phyloP scores from a whole-genome alignment of 202 grass and related monocot genomes.

The Setaria viridis region DNA sequence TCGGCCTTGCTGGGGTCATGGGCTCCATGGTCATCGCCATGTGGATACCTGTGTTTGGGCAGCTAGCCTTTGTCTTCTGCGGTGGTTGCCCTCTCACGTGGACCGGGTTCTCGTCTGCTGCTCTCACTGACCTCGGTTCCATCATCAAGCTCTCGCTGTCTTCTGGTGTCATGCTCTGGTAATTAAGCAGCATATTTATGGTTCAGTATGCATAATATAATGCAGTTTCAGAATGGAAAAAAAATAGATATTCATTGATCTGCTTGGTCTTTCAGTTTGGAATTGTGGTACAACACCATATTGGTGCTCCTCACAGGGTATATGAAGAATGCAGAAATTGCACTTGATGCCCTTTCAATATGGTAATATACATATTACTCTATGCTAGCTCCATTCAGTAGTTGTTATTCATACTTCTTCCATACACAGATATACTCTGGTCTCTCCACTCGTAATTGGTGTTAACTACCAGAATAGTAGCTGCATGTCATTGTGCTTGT shows the following conservation, averaged over 20 bases:
- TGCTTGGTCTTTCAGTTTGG: constrained; percentile 60
- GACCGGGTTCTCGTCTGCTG: constrained; percentile 61
- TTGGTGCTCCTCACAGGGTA: constrained; percentile 85
- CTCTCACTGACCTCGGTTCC: constrained; percentile 51
- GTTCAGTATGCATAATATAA: background rate
- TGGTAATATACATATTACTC: constrained; percentile 49
- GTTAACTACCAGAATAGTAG: background rate
- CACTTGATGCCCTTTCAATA: constrained; percentile 94
- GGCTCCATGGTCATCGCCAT: constrained; percentile 63
- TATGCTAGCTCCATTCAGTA: too few species aligned
- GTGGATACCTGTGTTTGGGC: constrained; percentile 71
- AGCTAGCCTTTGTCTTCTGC: constrained; percentile 63
- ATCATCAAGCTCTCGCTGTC: constrained; percentile 76
- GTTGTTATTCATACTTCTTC: background rate
- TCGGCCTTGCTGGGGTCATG: constrained; percentile 65
- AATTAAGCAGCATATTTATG: constrained; percentile 10
- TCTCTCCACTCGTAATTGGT: constrained; percentile 5
- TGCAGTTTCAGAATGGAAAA: background rate
- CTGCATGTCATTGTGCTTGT: background rate
- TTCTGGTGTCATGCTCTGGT: constrained; percentile 92
- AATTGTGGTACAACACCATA: constrained; percentile 86
- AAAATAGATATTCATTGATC: background rate
- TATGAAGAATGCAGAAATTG: constrained; percentile 83
- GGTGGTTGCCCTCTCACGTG: constrained; percentile 81
- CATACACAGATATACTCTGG: background rate